phyloP scores from a whole-genome alignment of 2,329 filamentous ascomycete genomes.

The Lomentospora prolificans region DNA sequence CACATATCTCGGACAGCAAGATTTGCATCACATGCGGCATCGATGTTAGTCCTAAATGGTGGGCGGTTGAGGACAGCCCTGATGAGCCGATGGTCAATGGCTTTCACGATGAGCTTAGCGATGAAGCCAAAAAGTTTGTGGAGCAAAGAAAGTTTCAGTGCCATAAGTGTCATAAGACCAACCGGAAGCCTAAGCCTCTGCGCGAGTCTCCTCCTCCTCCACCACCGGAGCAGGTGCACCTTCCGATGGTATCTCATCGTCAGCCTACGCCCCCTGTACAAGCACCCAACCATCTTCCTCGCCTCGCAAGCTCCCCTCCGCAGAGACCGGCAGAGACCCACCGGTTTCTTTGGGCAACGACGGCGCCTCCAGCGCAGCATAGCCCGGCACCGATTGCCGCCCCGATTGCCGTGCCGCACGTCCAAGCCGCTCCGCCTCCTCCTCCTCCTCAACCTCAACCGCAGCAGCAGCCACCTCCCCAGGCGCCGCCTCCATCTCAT shows the following conservation, averaged over 20 bases:
- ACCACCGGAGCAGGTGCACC: constrained; percentile 12
- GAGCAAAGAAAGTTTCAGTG: constrained; percentile 58
- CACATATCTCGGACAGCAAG: constrained; percentile 35
- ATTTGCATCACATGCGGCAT: constrained; percentile 55
- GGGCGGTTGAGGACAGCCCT: constrained; percentile 44
- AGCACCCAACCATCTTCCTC: constrained; percentile 2
- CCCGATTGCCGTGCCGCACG: background rate
- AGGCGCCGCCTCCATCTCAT: background rate
- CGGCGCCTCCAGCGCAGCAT: background rate
- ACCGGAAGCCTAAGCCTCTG: constrained; percentile 29
- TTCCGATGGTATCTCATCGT: background rate
- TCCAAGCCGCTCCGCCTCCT: constrained; percentile 12
- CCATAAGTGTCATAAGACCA: constrained; percentile 59
- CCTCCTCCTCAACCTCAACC: constrained; percentile 11
- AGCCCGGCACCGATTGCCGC: background rate
- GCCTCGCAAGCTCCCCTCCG: background rate
- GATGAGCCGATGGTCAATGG: constrained; percentile 44
- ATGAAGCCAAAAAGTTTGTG: constrained; percentile 49
- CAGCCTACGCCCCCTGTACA: background rate
- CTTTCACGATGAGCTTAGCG: constrained; percentile 37
- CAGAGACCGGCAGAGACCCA: background rate
- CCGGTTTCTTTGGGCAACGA: background rate
- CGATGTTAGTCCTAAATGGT: constrained; percentile 68
- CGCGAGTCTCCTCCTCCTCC: constrained; percentile 14
- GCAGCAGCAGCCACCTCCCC: constrained; percentile 5